Base-by-base conservation (phyloP, 495 filamentous ascomycete species). In the Saxophila tyrrhenica region DNA sequence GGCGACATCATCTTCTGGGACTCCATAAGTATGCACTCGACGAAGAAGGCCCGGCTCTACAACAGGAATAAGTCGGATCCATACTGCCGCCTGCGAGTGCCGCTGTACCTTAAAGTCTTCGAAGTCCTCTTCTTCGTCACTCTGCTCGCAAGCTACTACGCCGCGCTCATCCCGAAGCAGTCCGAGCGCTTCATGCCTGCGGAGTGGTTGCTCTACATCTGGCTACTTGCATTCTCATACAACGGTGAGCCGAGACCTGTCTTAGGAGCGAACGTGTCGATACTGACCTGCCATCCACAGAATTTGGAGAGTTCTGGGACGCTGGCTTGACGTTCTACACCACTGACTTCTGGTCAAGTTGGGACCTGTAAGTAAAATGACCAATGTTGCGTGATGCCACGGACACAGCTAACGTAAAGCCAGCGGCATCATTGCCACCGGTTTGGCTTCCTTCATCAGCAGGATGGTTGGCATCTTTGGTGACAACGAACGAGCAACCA, bases 91-190 rank as follows among this genome's bases (percentile, higher is more conserved):
- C 74, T 97, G 19, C 74, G 89, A 48, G 89, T 95, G 0, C 91
- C 91, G n/a, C 82, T 84, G 54, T 96, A 97, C 62, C 81, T 89
- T 39, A 95, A 95, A 65, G 77, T 79, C 8, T 95, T 91, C 59
- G 88, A 97, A 67, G 85, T 89, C 19, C 61, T 82, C 3, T 97
- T 95, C 70, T 95, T 97, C 62, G 75, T 79, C 41, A 76, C 75
- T n/a, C 87, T 95, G 54, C 69, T 96, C 19, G 69, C 77, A 44
- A 73, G 96, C 9, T 96, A 95, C 65, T 95, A 94, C 61, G 78
- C 79, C 20, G 88, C 95, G 11, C 73, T 95, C 41, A 76, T 92
- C 19, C 70, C 77, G 54, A 71, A 78, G 47, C 70, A 75, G 67
- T 43, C 65, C 38, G 59, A 70, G 25, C 59, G 62, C 19, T 70